Base-by-base conservation (phyloP, 208 protist genomes). In the Trichomonas tenax region DNA sequence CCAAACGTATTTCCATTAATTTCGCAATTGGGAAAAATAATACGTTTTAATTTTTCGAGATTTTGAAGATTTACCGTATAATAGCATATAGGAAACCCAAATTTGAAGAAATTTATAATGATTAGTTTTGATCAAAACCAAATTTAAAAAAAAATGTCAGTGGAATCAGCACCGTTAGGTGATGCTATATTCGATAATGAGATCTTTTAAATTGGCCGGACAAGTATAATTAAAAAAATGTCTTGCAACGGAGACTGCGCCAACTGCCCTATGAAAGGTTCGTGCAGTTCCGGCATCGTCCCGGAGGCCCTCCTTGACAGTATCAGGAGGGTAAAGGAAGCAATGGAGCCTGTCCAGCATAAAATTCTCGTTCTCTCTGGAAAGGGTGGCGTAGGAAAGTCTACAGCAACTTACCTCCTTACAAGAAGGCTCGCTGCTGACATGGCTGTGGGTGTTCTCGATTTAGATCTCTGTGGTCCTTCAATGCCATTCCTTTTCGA, bases 381-480 rank as follows among this genome's bases (percentile, higher is more conserved):
- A 40, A 99, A 99, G 96, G 99, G 97, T 41, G 98, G 98, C 9
- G 99, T 99, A 0, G 99, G 99, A 11, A 99, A 99, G 97, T 99
- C 98, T 26, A 99, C 99, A 15, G 98, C 99, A 21, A 98, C 99
- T 34, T 98, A 98, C 88, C 99, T 99, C 97, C 97, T 99, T 8
- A 98, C 86, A 48, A 82, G 38, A 89, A 48, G 38, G 4, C 44
- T 49, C 97, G 81, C 34, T 38, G 15, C 38, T 6, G 36, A 82
- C 3, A 96, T 86, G 34, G 46, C 97, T 88, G 99, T 99, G 11
- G 99, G 99, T n/a, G 97, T 99, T 21, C 97, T 99, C 10, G 99
- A 99, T 97, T 96, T 99, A 31, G 99, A 99, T 97, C 99, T 99
- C 84, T 99, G 99, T 97, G 99, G 99, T n/a, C 99, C 99, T 36